phyloP scores from a whole-genome alignment of 257 asterid genomes.

The Knoxia roxburghii region DNA sequence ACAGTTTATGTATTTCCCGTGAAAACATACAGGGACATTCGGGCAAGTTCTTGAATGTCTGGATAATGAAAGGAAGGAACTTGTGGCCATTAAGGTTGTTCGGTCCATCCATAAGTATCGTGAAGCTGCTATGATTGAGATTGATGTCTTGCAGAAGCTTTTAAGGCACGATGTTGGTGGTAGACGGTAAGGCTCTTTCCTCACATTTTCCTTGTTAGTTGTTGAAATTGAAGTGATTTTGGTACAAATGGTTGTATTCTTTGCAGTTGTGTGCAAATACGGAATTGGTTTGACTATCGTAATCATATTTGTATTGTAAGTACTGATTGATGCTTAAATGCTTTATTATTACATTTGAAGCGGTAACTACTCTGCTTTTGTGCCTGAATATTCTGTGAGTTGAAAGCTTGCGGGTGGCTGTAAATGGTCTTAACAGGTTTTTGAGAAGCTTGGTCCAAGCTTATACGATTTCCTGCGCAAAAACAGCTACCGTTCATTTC shows the following conservation, averaged over 20 bases:
- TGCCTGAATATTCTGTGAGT: slow-evolving; percentile 41
- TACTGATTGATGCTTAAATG: slow-evolving; percentile 29
- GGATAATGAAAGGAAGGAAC: slow-evolving; percentile 70
- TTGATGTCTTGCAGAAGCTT: slow-evolving; percentile 71
- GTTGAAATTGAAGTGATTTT: slow-evolving; percentile 37
- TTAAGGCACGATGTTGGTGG: slow-evolving; percentile 55
- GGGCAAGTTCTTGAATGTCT: slow-evolving; percentile 79
- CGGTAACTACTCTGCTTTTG: slow-evolving; percentile 21
- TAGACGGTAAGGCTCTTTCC: slow-evolving; percentile 41
- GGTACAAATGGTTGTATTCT: slow-evolving; percentile 40
- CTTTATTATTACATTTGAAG: slow-evolving; percentile 35
- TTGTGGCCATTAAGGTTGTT: slow-evolving; percentile 72
- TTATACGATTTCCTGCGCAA: slow-evolving; percentile 52
- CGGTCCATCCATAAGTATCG: slow-evolving; percentile 74
- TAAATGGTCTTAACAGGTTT: slow-evolving; percentile 47
- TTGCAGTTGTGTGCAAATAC: slow-evolving; percentile 59
- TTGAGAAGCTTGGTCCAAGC: slow-evolving; percentile 64
- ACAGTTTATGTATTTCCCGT: slow-evolving; percentile 7
- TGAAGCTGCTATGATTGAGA: slow-evolving; percentile 85
- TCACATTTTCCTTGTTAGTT: slow-evolving; percentile 13
- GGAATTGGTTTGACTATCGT: slow-evolving; percentile 62
- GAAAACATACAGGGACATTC: slow-evolving; percentile 55
- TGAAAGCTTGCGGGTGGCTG: slow-evolving; percentile 37
- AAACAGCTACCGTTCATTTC: slow-evolving; percentile 52
- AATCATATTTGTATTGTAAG: slow-evolving; percentile 57